These are phyloP conservation scores for Aspergillus costaricaensis DNA, from an alignment of 2,329 filamentous ascomycete species.

Conservation along the genomic window DNA sequence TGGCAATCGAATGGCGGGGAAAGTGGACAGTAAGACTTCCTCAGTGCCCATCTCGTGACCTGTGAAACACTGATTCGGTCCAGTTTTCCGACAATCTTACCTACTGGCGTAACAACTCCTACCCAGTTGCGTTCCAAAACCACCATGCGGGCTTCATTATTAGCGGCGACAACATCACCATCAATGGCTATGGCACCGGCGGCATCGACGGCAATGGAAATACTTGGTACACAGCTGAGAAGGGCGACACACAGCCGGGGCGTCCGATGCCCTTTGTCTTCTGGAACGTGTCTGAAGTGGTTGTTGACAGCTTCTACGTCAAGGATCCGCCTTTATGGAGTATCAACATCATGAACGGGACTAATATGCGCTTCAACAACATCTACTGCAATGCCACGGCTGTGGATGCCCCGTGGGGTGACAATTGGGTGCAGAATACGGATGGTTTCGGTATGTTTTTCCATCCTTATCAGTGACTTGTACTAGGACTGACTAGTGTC, in stretches of 20 bases:
- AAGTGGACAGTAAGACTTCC: conserved; percentile 49
- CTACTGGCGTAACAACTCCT: conserved; percentile 59
- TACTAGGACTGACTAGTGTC: background rate
- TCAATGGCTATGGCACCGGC: conserved; percentile 56
- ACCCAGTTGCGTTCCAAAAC: conserved; percentile 58
- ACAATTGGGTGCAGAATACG: conserved; percentile 61
- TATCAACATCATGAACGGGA: conserved; percentile 61
- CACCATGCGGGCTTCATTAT: conserved; percentile 57
- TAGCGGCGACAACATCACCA: conserved; percentile 52
- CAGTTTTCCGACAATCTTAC: conserved; percentile 53
- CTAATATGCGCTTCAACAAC: conserved; percentile 54
- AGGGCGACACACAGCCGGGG: conserved; percentile 50
- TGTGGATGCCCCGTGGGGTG: conserved; percentile 52
- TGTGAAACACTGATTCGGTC: background rate
- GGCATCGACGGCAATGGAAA: conserved; percentile 59
- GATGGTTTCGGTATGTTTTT: conserved; percentile 52
- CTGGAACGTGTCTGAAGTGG: conserved; percentile 59
- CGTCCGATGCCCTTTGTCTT: conserved; percentile 61
- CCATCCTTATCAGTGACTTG: too few relatives aligned
- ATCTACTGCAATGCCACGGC: conserved; percentile 56
- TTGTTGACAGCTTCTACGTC: conserved; percentile 56
- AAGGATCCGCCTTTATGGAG: conserved; percentile 56
- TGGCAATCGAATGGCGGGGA: conserved; percentile 56
- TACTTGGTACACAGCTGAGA: conserved; percentile 55
- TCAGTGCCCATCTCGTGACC: background rate